phyloP scores from a whole-genome alignment of 352 stramenopile genomes.

The Globisporangium nunn region DNA sequence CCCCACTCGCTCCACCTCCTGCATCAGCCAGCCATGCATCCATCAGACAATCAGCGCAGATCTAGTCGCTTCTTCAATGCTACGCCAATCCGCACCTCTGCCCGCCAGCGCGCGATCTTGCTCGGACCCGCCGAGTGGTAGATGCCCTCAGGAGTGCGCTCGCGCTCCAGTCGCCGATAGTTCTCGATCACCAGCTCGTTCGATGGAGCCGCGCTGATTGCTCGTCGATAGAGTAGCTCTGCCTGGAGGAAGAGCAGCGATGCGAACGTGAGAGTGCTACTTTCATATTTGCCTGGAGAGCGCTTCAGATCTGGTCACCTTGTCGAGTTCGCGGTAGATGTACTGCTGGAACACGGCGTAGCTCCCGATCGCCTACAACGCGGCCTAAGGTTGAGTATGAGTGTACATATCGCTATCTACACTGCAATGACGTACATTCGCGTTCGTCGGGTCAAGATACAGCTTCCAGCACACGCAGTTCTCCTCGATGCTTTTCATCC shows the following conservation, averaged over 20 bases:
- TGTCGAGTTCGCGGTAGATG: slow-evolving; percentile 50
- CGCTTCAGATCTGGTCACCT: slow-evolving; percentile 13
- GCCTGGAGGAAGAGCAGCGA: no score
- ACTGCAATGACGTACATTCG: slow-evolving; percentile 23
- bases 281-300: no score
- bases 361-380: slow-evolving; percentile 40
- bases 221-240: neutral
- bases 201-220: neutral
- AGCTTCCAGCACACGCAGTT: slow-evolving; percentile 62
- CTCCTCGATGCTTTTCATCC: slow-evolving; percentile 34
- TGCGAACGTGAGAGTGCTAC: no score
- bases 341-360: slow-evolving; percentile 61
- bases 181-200: neutral
- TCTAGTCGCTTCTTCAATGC: no score
- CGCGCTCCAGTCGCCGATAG: slow-evolving; percentile 28
- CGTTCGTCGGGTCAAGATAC: slow-evolving; percentile 40
- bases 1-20: slow-evolving; percentile 16
- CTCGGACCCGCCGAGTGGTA: slow-evolving; percentile 45
- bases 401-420: neutral
- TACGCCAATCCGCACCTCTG: slow-evolving; percentile 17
- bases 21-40: neutral
- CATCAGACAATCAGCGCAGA: neutral
- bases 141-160: slow-evolving; percentile 38
- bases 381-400: no score
- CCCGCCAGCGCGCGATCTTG: slow-evolving; percentile 32